Evolutionary conservation across 1,284 basidiomycete genomes (phyloP).

Genomic region (Leccinum angustisporum): DNA sequence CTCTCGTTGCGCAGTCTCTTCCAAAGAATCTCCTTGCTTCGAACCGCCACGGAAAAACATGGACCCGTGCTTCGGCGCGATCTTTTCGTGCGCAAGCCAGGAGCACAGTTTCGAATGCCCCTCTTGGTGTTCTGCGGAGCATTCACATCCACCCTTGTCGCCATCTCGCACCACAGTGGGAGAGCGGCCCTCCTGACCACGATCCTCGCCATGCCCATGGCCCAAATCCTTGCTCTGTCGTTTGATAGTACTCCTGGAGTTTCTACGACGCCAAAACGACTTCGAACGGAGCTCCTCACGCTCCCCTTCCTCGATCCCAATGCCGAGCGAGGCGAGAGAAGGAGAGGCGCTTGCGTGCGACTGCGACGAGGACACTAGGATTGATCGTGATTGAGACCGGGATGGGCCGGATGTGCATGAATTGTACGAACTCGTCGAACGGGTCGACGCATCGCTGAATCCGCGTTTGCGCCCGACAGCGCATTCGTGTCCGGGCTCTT

Average conservation of each 20-base stretch:
- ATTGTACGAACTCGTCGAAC: conserved; percentile 19
- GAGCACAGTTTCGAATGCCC: background rate
- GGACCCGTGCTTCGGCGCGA: conserved; percentile 14
- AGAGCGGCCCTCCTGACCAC: background rate
- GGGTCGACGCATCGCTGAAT: conserved; percentile 23
- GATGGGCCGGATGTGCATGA: conserved; percentile 26
- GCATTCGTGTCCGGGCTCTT: conserved; percentile 2
- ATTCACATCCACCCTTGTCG: background rate
- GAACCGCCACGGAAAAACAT: conserved; percentile 14
- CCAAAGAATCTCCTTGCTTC: conserved; percentile 8
- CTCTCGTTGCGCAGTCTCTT: conserved; percentile 16
- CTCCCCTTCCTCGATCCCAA: conserved; percentile 28
- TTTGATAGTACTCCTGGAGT: conserved; percentile 14
- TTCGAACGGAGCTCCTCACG: conserved; percentile 24
- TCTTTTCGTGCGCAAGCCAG: conserved; percentile 4
- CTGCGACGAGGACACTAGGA: conserved; percentile 17
- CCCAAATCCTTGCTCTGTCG: conserved; percentile 7
- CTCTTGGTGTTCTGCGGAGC: background rate
- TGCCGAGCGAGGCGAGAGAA: conserved; percentile 22
- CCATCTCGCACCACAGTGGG: background rate
- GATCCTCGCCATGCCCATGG: background rate
- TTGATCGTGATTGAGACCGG: conserved; percentile 18
- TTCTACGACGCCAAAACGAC: conserved; percentile 19
- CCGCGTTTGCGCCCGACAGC: conserved; percentile 11
- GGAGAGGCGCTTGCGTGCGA: conserved; percentile 20